Evolutionary conservation across 2,329 filamentous ascomycete genomes (phyloP).

Genomic region (Bipolaris zeicola): DNA sequence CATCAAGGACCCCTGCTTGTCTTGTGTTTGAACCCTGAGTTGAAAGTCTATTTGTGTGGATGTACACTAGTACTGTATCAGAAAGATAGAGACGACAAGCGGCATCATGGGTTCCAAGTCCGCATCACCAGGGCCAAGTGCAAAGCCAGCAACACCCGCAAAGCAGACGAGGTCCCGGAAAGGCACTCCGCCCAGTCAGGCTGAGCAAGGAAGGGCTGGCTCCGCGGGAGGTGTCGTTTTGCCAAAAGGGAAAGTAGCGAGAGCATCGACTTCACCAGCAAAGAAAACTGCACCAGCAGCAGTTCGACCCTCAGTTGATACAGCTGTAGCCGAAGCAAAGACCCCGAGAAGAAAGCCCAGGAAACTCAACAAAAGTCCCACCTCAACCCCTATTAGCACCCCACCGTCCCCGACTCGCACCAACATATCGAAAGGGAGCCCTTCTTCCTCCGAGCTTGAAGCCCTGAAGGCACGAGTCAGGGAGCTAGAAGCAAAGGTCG

Average conservation of each 20-base stretch:
- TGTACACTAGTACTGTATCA: background rate
- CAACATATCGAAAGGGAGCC: conserved; percentile 6
- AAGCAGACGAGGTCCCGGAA: conserved; percentile 36
- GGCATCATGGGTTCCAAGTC: conserved; percentile 33
- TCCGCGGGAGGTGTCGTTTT: conserved; percentile 40
- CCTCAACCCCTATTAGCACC: conserved; percentile 7
- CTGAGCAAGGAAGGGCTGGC: conserved; percentile 28
- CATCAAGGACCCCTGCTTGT: background rate
- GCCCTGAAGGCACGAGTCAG: conserved; percentile 44
- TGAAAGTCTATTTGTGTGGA: background rate
- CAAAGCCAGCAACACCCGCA: conserved; percentile 20
- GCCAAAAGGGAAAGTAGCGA: conserved; percentile 12
- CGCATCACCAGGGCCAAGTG: conserved; percentile 32
- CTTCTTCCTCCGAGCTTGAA: conserved; percentile 38
- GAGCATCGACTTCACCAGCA: conserved; percentile 8
- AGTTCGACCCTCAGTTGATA: conserved; percentile 16
- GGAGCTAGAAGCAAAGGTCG: conserved; percentile 46
- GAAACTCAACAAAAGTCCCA: conserved; percentile 43
- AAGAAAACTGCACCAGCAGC: conserved; percentile 7
- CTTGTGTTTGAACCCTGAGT: background rate
- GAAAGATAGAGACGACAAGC: background rate
- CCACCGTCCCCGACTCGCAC: conserved; percentile 2
- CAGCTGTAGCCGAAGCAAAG: background rate
- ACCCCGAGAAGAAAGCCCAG: conserved; percentile 30
- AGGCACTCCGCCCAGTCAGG: conserved; percentile 11